Conservation (phyloP, 192 early-diverging fungal species). For the Physocladia obscura region DNA sequence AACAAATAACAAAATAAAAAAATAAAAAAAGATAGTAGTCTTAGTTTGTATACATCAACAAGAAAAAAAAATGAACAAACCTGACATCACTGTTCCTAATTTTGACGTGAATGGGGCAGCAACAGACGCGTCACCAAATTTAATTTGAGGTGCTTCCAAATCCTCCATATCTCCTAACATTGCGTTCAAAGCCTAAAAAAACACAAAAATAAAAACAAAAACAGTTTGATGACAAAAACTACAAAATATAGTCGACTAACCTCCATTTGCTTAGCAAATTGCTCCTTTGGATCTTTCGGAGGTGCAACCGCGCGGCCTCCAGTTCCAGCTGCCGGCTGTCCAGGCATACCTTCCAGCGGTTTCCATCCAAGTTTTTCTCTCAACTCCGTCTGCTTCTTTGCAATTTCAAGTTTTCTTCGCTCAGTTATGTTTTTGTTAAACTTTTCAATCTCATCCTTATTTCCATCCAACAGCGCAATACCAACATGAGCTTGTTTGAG, state of each 20-base stretch:
- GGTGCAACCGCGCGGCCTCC: background rate
- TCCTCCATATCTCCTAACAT: slow-evolving; percentile 44
- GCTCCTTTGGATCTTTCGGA: slow-evolving; percentile 26
- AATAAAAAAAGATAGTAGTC: no score
- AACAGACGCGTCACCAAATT: slow-evolving; percentile 98
- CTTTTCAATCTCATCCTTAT: slow-evolving; percentile 83
- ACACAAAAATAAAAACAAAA: slow-evolving; percentile 12
- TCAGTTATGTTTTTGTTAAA: slow-evolving; percentile 77
- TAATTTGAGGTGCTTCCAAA: slow-evolving; percentile 85
- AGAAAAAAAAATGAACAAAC: no score
- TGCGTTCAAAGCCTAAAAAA: slow-evolving; percentile 30
- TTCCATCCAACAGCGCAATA: slow-evolving; percentile 93
- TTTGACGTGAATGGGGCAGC: slow-evolving; percentile 99
- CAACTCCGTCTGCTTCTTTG: slow-evolving; percentile 87
- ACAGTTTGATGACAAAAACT: no score
- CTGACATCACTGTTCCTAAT: slow-evolving; percentile 82
- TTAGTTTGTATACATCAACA: no score
- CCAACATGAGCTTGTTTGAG: slow-evolving; percentile 97
- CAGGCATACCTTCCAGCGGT: slow-evolving; percentile 44
- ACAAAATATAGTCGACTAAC: background rate
- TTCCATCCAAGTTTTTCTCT: slow-evolving; percentile 78
- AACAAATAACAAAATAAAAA: no score
- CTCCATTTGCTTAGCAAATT: slow-evolving; percentile 35
- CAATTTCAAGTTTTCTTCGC: slow-evolving; percentile 77
- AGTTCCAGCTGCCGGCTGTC: background rate